phyloP scores from a whole-genome alignment of 768 basidiomycete genomes.

The Hypholoma sublateritium region DNA sequence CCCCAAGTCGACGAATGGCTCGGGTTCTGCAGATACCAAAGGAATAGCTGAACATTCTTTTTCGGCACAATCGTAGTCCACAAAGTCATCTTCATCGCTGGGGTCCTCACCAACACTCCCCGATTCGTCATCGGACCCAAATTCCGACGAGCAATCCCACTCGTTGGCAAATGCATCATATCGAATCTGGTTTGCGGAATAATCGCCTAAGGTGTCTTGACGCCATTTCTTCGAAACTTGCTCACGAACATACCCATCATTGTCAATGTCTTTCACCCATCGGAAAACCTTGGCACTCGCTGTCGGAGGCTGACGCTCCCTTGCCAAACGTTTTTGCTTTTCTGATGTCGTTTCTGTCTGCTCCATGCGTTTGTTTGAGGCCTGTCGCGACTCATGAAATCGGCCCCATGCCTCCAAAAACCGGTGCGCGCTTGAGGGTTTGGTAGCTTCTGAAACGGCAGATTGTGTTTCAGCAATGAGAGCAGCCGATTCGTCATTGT shows the following conservation, averaged over 20 bases:
- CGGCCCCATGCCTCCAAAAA: neutral
- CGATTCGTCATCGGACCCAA: neutral
- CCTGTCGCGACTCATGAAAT: neutral
- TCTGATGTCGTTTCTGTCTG: neutral
- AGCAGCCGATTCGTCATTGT: too few species aligned
- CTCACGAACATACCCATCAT: neutral
- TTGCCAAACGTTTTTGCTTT: neutral
- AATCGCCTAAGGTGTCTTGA: neutral
- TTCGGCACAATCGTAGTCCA: neutral
- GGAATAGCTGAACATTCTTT: neutral
- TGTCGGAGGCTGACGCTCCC: neutral
- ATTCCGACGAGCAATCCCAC: neutral
- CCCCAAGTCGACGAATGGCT: neutral
- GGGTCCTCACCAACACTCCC: neutral
- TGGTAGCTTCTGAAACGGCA: too few species aligned
- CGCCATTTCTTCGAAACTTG: neutral
- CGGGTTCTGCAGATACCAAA: neutral
- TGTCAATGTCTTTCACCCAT: neutral
- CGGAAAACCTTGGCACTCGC: neutral
- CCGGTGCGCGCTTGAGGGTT: too few species aligned
- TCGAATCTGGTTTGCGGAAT: neutral
- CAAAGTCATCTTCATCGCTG: neutral
- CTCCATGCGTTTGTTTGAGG: neutral
- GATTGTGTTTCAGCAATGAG: too few species aligned
- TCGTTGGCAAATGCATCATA: neutral